Evolutionary conservation across 805 yeast species (phyloP), one percentile per base, ranked within the genome.

Genomic region (Sugiyamaella smithiae): DNA sequence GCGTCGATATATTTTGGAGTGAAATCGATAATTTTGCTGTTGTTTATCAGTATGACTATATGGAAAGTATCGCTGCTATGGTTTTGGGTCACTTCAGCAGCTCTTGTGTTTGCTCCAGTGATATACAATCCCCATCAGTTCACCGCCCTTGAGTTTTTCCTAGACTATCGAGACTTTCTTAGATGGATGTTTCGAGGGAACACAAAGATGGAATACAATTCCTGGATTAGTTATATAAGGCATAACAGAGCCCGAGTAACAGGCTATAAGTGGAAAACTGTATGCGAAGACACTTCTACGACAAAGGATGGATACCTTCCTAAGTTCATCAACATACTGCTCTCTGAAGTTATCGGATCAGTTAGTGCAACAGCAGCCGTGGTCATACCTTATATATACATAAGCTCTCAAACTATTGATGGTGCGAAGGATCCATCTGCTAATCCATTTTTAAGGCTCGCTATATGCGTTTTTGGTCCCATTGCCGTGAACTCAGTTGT

Each of bases 41-140:
- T 82, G 3, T 82, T 78, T 57, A 72, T 81, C 35, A 76, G 87
- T 1, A 58, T 80, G 11, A 68, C 80, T 0, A 77, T 82, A 75
- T 85, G 90, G 89, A 76, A 85, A 72, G 82, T 93, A 22, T 84
- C 96, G 40, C 75, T 88, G 56, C 70, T 89, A 49, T 89, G 96
- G 96, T 89, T 89, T 77, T 89, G 97, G 97, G 83, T 89, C 49
- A 84, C 95, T 11, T 74, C 87, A 55, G 76, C 88, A 24, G 82
- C 97, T 1, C 74, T 90, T 63, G 77, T 88, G 72, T 77, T 88
- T 59, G 81, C 96, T 45, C 97, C 97, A 59, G 85, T 87, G 63
- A 65, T 89, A 44, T 89, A 86, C 80, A 89, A 89, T 69, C 97
- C 97, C 29, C 96, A 89, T 71, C 97, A 89, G 72, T 89, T 88